Conservation (phyloP, 805 yeast genomes). For the Peterozyma toletana region DNA sequence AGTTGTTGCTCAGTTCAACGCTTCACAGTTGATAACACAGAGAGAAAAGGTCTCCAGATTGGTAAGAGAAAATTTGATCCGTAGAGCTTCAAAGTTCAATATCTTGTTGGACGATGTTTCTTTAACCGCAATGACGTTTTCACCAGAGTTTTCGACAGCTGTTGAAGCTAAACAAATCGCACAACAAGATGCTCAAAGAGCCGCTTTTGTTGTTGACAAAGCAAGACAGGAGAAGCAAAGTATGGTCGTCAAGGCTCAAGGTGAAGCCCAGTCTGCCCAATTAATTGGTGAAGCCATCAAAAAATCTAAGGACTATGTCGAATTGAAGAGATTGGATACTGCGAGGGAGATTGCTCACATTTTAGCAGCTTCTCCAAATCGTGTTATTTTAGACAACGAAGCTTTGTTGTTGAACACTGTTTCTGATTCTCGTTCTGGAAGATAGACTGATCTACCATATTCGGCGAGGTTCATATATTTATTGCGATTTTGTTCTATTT, state of each 20-base stretch:
- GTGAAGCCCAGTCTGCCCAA: conserved; percentile 97
- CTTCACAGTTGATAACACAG: conserved; percentile 97
- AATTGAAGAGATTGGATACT: conserved; percentile 92
- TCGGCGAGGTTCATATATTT: no score
- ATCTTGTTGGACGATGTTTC: conserved; percentile 92
- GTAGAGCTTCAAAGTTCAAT: conserved; percentile 88
- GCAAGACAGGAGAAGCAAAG: conserved; percentile 98
- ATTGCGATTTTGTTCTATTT: no score
- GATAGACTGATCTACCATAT: background rate
- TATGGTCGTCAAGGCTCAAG: conserved; percentile 92
- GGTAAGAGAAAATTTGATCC: conserved; percentile 83
- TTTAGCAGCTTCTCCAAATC: conserved; percentile 82
- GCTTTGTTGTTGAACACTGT: conserved; percentile 86
- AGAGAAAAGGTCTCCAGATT: conserved; percentile 92
- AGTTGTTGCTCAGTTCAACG: conserved; percentile 97
- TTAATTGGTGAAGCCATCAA: conserved; percentile 98
- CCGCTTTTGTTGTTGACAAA: conserved; percentile 93
- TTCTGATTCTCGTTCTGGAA: conserved; percentile 58
- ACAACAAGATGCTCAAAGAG: conserved; percentile 98
- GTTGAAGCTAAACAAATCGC: conserved; percentile 99
- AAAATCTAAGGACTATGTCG: conserved; percentile 93
- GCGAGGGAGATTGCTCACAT: conserved; percentile 92
- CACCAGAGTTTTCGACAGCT: conserved; percentile 95
- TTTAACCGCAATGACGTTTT: conserved; percentile 91
- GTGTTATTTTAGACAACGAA: conserved; percentile 85